A percentile compares a stretch with the other conserved stretches of the same genome.
phyloP scores from a whole-genome alignment of 768 basidiomycete species.

The Naganishia friedmannii region DNA sequence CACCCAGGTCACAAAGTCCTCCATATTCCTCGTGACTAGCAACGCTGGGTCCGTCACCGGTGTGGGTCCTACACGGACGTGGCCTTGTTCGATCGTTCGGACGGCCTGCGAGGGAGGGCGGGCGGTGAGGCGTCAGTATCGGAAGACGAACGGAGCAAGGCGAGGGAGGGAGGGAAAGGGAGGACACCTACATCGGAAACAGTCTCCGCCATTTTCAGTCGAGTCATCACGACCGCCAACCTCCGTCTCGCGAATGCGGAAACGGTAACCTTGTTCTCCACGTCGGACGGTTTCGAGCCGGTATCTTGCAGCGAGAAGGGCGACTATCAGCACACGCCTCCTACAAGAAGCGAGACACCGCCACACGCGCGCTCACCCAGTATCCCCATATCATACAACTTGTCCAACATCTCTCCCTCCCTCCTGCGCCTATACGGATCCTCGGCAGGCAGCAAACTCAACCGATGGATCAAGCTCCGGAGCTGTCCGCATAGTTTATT shows the following conservation, averaged over 20 bases:
- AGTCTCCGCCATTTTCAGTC: constrained; percentile 90
- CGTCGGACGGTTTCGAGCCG: constrained; percentile 82
- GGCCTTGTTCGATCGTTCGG: constrained; percentile 96
- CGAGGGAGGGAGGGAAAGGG: background rate
- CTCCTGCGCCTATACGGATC: constrained; percentile 82
- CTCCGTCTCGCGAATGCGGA: constrained; percentile 88
- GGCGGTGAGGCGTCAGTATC: no score
- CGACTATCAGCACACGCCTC: no score
- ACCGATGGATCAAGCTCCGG: constrained; percentile 76
- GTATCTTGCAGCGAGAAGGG: no score
- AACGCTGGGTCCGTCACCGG: constrained; percentile 94
- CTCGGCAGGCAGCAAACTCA: constrained; percentile 79
- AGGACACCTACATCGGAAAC: constrained; percentile 74
- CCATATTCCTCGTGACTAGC: constrained; percentile 94
- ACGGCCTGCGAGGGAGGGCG: constrained; percentile 64
- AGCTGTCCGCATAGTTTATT: constrained; percentile 90
- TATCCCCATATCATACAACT: constrained; percentile 95
- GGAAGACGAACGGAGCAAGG: no score
- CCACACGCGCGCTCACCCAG: constrained; percentile 56
- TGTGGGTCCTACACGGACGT: constrained; percentile 93
- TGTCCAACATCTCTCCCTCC: constrained; percentile 82
- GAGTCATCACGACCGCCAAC: constrained; percentile 86
- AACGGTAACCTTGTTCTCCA: constrained; percentile 91
- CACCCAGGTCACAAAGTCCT: constrained; percentile 99
- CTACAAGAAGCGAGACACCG: no score